Evolutionary conservation across 352 stramenopile genomes (phyloP), one percentile per base, ranked within the genome.

Genomic region (Peronospora belbahrii): DNA sequence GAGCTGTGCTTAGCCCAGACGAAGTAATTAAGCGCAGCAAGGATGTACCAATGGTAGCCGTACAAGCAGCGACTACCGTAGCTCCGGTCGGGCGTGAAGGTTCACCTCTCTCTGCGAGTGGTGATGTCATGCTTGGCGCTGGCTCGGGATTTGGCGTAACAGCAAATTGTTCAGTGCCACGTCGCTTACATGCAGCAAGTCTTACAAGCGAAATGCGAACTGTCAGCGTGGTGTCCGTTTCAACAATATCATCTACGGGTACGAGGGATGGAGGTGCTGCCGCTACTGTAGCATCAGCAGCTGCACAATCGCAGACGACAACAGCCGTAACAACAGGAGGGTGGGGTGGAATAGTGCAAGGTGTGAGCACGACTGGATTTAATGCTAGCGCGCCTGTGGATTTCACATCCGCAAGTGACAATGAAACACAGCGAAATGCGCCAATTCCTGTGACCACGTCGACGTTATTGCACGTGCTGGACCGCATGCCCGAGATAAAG

Each of bases 401-500:
- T 14, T 37, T 65, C 18, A 22, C 31, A 10, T 8, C 40, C 6
- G 36, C 18, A 5, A 50, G 17, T 17, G 42, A 44, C 19, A 54
- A 9, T 25, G 53, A 59, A 5, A 3, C 36, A 14, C 50, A 52
- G 25, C 55, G 61, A 7, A 58, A 49, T 41, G 48, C 51, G 9
- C 54, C 56, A 0, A 85, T 90, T 58, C 75, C 75, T 5, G 76
- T 88, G 56, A 88, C 74, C 17, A 90, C 81, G 2, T 86, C 78
- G 5, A 83, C 81, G 19, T 44, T 93, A 33, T 48, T 93, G 19
- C 74, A 90, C 36, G 79, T 93, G 14, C 53, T 93, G 14, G 82
- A 93, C 41, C 74, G 78, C 4, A 89, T 91, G 79, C 82, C 82
- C 14, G 79, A 90, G 74, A 89, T 93, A 58, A 93, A 93, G 74